Evolutionary conservation across 176 grass and related monocot species (phyloP), one percentile per base, ranked within the genome.

Genomic region (Hsuehochloa calcarea): DNA sequence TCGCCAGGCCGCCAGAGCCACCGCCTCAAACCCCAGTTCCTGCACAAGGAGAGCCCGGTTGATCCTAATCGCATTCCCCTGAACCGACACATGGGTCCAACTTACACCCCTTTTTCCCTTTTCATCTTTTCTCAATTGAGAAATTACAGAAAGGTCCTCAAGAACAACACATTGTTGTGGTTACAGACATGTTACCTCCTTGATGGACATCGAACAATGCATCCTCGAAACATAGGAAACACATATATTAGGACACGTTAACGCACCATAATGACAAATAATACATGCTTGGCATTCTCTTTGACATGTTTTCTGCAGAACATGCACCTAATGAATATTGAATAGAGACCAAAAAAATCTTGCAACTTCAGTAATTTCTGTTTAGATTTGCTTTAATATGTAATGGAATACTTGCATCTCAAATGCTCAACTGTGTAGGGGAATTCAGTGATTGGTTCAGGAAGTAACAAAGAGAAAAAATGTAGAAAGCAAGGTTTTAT

Each of bases 401-500:
- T 45, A 35, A 11, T 78, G 50, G 50, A 81, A 82, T 75, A 67
- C 70, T 74, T 79, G 49, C 46, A 67, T 17, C 51, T 68, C 37
- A 37, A 72, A 44, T 81, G 70, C 38, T 81, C 26, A 76, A 26
- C 14, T 68, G 29, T 4, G 0, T 72, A 72, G 29, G 41, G 70
- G 43, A 79, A 43, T 47, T n/a, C 51, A 8, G 58, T 44, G 51
- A 44, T 65, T 56, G 19, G 4, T 84, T 6, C 58, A 84, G 63
- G 10, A 49, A 46, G 74, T 64, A 17, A 3, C n/a, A 67, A 74
- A 76, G 46, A 0, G 1, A 52, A 7, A 56, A 66, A 37, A 38
- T 25, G 47, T 38, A 84, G 39, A 29, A 80, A 74, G 16, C 38
- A n/a, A 50, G 35, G 46, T 47, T 74, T 4, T 34, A 56, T 65